These are phyloP conservation scores for Podospora pseudoanserina DNA, from an alignment of 495 filamentous ascomycete species.

Conservation along the genomic window DNA sequence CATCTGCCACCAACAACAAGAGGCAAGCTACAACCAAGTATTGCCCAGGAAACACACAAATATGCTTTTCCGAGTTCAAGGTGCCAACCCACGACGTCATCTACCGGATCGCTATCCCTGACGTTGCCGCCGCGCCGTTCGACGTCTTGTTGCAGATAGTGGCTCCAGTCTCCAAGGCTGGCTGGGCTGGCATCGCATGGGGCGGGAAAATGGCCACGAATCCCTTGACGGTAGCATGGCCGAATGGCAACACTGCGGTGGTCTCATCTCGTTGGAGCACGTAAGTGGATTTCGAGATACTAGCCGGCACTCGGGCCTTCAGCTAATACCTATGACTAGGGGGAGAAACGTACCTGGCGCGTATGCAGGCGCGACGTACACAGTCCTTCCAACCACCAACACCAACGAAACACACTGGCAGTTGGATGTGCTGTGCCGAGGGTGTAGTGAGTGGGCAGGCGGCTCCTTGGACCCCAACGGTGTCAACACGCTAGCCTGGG, in stretches of 20 bases:
- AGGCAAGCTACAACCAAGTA: conserved; percentile 31
- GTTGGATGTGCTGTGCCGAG: conserved; percentile 42
- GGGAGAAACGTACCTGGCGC: conserved; percentile 34
- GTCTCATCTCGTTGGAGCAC: conserved; percentile 45
- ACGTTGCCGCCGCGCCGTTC: conserved; percentile 39
- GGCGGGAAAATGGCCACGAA: conserved; percentile 50
- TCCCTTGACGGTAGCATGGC: conserved; percentile 47
- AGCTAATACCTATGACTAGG: conserved; percentile 18
- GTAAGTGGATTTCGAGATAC: conserved; percentile 29
- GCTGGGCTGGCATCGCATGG: conserved; percentile 49
- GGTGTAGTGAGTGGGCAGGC: conserved; percentile 40
- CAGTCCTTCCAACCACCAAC: conserved; percentile 40
- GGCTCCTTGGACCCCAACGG: conserved; percentile 33
- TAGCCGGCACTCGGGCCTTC: no score
- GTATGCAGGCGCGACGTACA: conserved; percentile 44
- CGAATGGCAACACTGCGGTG: conserved; percentile 33
- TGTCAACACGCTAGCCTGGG: conserved; percentile 28
- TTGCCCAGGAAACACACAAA: conserved; percentile 36
- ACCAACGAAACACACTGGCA: conserved; percentile 51
- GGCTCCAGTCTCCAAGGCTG: conserved; percentile 36
- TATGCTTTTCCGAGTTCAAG: conserved; percentile 39
- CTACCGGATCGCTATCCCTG: conserved; percentile 49
- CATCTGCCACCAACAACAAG: conserved; percentile 15
- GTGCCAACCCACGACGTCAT: conserved; percentile 36
- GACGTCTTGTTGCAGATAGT: conserved; percentile 48